A percentile compares a stretch with the other conserved stretches of the same genome.
These are phyloP conservation scores for Salix arbutifolia DNA, from an alignment of 345 rosid species.

Conservation along the genomic window DNA sequence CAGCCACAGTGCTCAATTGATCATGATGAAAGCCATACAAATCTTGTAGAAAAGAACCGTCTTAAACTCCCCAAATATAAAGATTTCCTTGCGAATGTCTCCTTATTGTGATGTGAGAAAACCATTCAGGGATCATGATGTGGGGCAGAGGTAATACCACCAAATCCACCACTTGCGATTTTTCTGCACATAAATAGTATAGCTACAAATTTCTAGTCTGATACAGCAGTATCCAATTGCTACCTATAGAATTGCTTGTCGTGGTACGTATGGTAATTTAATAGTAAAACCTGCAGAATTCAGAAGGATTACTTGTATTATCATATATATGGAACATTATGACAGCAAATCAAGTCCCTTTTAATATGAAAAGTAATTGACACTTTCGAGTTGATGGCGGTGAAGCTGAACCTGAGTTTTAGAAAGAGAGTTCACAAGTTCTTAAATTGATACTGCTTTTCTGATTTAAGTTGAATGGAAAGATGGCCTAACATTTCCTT, in stretches of 20 bases:
- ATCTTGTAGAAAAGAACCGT: neutral
- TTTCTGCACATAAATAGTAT: conserved; percentile 5
- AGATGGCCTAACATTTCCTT: neutral
- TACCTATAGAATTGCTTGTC: neutral
- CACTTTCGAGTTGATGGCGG: too few species aligned
- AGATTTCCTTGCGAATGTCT: conserved; percentile 8
- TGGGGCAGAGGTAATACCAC: conserved; percentile 21
- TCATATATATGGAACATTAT: too few species aligned
- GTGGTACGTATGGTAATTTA: conserved; percentile 19
- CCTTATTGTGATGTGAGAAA: conserved; percentile 23
- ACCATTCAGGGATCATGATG: conserved; percentile 19
- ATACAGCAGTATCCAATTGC: conserved; percentile 2
- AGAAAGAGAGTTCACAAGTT: too few species aligned
- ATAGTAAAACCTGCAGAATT: conserved; percentile 18
- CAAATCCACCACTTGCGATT: conserved; percentile 31
- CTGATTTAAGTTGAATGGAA: too few species aligned
- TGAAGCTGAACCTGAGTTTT: neutral
- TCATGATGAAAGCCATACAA: conserved; percentile 14
- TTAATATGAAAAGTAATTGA: neutral
- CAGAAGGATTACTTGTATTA: too few species aligned
- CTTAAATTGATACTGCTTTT: too few species aligned
- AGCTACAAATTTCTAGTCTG: too few species aligned
- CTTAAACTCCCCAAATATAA: conserved; percentile 11
- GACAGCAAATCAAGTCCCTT: too few species aligned
- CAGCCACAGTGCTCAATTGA: conserved; percentile 6